Percentiles rank a stretch among this genome's conserved stretches.
Conservation (phyloP, 495 filamentous ascomycete species). For the Penicillium alfredii region DNA sequence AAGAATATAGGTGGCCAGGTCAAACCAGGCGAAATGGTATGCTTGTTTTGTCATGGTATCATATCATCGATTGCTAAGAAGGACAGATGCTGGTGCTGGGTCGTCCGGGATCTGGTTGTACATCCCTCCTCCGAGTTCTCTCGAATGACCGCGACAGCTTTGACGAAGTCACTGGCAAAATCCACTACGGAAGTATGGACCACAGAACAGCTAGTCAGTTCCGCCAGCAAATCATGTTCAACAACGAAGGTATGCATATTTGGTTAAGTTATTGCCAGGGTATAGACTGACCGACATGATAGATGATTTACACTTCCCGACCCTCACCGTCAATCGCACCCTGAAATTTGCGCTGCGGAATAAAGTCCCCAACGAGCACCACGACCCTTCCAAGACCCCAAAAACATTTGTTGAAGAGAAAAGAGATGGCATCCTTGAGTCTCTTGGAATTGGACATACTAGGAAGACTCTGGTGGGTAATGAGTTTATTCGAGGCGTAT, state of each 20-base stretch:
- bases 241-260: slow-evolving; percentile 26
- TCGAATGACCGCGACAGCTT: slow-evolving; percentile 35
- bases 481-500: slow-evolving; percentile 74
- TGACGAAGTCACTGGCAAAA: slow-evolving; percentile 30
- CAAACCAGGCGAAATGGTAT: slow-evolving; percentile 38
- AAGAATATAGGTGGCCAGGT: slow-evolving; percentile 35
- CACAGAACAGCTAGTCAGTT: slow-evolving; percentile 26
- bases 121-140: slow-evolving; percentile 34
- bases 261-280: slow-evolving; percentile 18
- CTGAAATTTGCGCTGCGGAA: slow-evolving; percentile 72
- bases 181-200: slow-evolving; percentile 32
- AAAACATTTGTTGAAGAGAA: slow-evolving; percentile 56
- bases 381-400: slow-evolving; percentile 46
- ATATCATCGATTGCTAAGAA: no score
- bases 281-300: background rate
- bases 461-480: slow-evolving; percentile 76
- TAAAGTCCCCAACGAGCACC: slow-evolving; percentile 57
- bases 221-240: slow-evolving; percentile 42
- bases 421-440: slow-evolving; percentile 68
- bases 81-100: slow-evolving; percentile 40
- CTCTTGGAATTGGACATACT: slow-evolving; percentile 72
- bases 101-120: slow-evolving; percentile 40
- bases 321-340: slow-evolving; percentile 74
- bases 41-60: slow-evolving; percentile 2
- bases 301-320: slow-evolving; percentile 75